phyloP scores from a whole-genome alignment of 495 filamentous ascomycete species.

The Hypoxylon trugodes region DNA sequence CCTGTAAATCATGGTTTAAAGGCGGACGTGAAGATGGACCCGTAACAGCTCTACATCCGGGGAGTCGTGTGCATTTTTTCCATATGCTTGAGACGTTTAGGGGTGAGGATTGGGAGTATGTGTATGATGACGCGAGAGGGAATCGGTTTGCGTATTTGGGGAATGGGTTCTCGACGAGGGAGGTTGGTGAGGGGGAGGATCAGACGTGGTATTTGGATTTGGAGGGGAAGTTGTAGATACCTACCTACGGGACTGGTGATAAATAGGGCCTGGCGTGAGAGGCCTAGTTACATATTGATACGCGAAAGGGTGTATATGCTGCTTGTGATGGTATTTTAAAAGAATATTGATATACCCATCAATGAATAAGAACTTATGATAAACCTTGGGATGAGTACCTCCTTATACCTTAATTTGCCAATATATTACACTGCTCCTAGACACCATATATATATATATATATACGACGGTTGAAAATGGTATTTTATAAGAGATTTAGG shows the following conservation, averaged over 20 bases:
- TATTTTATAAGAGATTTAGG: background rate
- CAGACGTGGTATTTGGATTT: constrained; percentile 56
- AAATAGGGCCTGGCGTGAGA: too few relatives aligned
- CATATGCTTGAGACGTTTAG: constrained; percentile 58
- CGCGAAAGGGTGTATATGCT: too few relatives aligned
- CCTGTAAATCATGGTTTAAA: constrained; percentile 62
- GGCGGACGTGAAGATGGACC: constrained; percentile 52
- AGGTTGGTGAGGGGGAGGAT: constrained; percentile 48
- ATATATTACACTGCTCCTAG: too few relatives aligned
- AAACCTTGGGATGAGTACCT: too few relatives aligned
- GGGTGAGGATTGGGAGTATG: constrained; percentile 61
- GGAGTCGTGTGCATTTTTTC: constrained; percentile 61
- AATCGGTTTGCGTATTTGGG: constrained; percentile 59
- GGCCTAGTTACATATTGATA: too few relatives aligned
- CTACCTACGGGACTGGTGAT: too few relatives aligned
- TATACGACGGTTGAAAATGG: too few relatives aligned
- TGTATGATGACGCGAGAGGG: constrained; percentile 43
- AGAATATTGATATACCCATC: too few relatives aligned
- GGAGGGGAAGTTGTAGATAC: constrained; percentile 10
- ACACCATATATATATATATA: too few relatives aligned
- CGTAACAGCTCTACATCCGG: constrained; percentile 59
- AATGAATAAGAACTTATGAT: too few relatives aligned
- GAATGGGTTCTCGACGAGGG: constrained; percentile 58
- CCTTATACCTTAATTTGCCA: too few relatives aligned
- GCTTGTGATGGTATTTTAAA: too few relatives aligned